These are phyloP conservation scores for Lachancea waltii DNA, from an alignment of 805 yeast genomes.

Conservation along the genomic window DNA sequence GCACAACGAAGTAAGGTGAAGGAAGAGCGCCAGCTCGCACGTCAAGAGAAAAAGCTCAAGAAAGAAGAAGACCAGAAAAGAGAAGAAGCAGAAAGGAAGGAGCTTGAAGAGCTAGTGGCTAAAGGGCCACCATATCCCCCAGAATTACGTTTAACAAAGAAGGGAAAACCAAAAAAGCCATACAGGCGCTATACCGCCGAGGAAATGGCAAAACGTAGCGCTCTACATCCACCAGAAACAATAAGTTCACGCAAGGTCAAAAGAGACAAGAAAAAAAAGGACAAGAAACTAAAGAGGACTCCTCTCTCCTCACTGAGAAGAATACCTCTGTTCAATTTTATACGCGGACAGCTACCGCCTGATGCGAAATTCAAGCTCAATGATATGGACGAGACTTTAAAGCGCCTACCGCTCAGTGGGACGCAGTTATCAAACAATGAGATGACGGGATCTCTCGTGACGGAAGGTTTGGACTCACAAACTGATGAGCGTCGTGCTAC, in stretches of 20 bases:
- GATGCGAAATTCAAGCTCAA: constrained; percentile 11
- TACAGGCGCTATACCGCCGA: constrained; percentile 31
- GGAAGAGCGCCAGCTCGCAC: constrained; percentile 9
- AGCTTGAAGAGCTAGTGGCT: constrained; percentile 27
- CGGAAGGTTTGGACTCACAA: not conserved
- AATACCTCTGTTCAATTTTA: constrained; percentile 25
- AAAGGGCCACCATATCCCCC: constrained; percentile 32
- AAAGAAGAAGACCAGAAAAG: constrained; percentile 21
- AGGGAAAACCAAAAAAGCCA: constrained; percentile 31
- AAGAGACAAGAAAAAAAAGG: constrained; percentile 16
- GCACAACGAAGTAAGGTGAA: constrained; percentile 11
- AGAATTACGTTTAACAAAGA: constrained; percentile 27
- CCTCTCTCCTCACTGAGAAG: constrained; percentile 24
- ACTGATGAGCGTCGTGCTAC: not conserved
- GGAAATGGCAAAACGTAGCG: constrained; percentile 25
- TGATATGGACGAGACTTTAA: constrained; percentile 22
- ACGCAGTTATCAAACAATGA: not conserved
- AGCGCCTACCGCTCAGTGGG: constrained; percentile 8
- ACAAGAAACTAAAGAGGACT: constrained; percentile 18
- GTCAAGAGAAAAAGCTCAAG: constrained; percentile 17
- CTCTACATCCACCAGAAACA: constrained; percentile 16
- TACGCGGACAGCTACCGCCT: constrained; percentile 9
- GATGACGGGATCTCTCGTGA: too few species aligned
- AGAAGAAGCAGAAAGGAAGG: constrained; percentile 22
- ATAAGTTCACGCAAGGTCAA: constrained; percentile 17